Evolutionary conservation across 1,284 basidiomycete species (phyloP).

Genomic region (Meira nashicola): DNA sequence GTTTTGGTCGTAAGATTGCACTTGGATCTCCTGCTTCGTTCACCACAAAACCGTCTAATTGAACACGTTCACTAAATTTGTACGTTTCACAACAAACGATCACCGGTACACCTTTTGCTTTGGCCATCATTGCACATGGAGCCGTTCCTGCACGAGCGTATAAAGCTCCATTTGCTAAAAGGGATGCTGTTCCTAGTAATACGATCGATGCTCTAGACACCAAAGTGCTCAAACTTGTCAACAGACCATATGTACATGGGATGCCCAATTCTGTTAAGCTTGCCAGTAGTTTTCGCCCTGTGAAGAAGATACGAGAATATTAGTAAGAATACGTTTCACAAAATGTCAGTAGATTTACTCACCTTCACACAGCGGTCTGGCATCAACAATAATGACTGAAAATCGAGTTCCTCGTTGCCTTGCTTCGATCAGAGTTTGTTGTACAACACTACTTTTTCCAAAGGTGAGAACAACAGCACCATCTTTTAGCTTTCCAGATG

Average conservation of each 20-base stretch:
- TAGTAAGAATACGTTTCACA: background rate
- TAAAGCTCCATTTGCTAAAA: slow-evolving; percentile 90
- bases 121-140: slow-evolving; percentile 91
- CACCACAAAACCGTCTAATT: slow-evolving; percentile 88
- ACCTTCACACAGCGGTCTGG: slow-evolving; percentile 88
- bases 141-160: slow-evolving; percentile 93
- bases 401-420: slow-evolving; percentile 64
- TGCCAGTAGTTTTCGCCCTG: slow-evolving; percentile 74
- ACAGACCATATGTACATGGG: slow-evolving; percentile 82
- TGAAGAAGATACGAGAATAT: background rate
- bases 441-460: slow-evolving; percentile 89
- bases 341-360: background rate
- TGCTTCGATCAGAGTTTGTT: slow-evolving; percentile 78
- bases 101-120: slow-evolving; percentile 81
- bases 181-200: slow-evolving; percentile 84
- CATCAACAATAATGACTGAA: slow-evolving; percentile 90
- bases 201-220: slow-evolving; percentile 70
- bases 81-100: slow-evolving; percentile 97
- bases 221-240: slow-evolving; percentile 79
- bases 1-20: slow-evolving; percentile 21
- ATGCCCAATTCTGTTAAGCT: slow-evolving; percentile 70
- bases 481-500: slow-evolving; percentile 85
- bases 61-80: slow-evolving; percentile 90
- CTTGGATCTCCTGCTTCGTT: slow-evolving; percentile 76
- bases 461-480: slow-evolving; percentile 90